Evolutionary conservation across 2,329 filamentous ascomycete species (phyloP), one percentile per base, ranked within the genome.

Genomic region (Scleromitrula shiraiana): DNA sequence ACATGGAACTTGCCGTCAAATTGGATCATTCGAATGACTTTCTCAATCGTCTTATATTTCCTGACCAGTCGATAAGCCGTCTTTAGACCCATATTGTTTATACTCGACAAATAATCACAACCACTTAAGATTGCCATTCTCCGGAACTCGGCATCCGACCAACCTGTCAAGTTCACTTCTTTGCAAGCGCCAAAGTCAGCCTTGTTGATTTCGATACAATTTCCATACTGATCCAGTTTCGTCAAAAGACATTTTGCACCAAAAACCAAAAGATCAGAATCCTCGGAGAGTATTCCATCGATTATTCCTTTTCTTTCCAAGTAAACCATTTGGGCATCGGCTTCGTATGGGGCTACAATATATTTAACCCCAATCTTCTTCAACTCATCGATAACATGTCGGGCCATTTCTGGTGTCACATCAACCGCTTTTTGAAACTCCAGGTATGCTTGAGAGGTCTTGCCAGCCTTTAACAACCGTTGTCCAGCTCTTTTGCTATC

Each of bases 371-470:
- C 76, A 60, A 83, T 71, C 60, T 80, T 79, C 68, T 94, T 96
- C 59, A 97, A 74, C 64, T 95, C 88, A 57, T 96, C 89, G 50
- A 98, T 98, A 45, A 97, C 70, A 56, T 86, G 77, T 6, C 87
- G 80, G 7, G 93, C 93, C 94, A 98, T 98, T 60, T 93, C 83
- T 2, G 94, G 91, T 2, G 93, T 97, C 30, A 98, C 82, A 65
- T 98, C 93, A 51, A 97, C 85, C 38, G 90, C 86, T 65, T 97
- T 98, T 63, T 97, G 91, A 49, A 97, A 77, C 66, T 97, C 89
- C 38, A 82, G 73, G 49, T 90, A 80, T 8, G 93, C 93, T 61
- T 91, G 85, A 0, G 83, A 75, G 2, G 78, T 74, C 63, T 91
- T 90, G 23, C 93, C 91, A 27, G 89, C 83, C 52, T 82, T 83